Base-by-base conservation (phyloP, 768 basidiomycete genomes). In the Daedaleopsis nitida region DNA sequence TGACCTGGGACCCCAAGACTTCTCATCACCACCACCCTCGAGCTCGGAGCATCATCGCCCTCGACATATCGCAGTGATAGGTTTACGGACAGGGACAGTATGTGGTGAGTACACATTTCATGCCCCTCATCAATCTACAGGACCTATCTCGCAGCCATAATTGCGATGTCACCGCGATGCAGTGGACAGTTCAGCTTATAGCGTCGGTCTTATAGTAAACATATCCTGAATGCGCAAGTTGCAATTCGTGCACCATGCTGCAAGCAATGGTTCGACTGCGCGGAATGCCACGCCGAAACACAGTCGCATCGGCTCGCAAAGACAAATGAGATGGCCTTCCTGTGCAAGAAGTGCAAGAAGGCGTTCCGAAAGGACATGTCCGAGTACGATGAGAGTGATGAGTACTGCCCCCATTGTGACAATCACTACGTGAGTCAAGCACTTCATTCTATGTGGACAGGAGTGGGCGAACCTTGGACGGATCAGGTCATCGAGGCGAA, bases 361-460 rank as follows among this genome's bases (percentile, higher is more conserved):
- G 94, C 94, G 5, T 98, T 99, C 72, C 78, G 96, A 65, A 98
- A 99, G 78, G 94, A 98, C 75, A 95, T 98, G 94, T 64, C 80
- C 0, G 75, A 74, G 8, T 98, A 92, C 69, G 96, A 98, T 68
- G 96, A 98, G 73, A 94, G 94, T 70, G 96, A 98, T 72, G 96
- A 99, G 74, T 98, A 88, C 72, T 98, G 97, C 72, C 97, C 96
- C 0, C 90, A 97, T 75, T 98, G 96, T 71, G 97, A 98, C 75
- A 98, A 98, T 72, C 96, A 96, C 72, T 99, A 96, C 73, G 97
- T 96, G 71, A 68, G 91, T 80, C 34, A 39, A 19, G 9, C 24
- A 35, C 4, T 17, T 23, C n/a, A 13, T 4, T 42, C 63, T 57
- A 65, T 59, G 35, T 13, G 27, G 27, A 32, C 27, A 32, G 21